Percentiles rank a stretch among this genome's conserved stretches.
phyloP scores from a whole-genome alignment of 2,329 filamentous ascomycete species.

The Claviceps monticola region DNA sequence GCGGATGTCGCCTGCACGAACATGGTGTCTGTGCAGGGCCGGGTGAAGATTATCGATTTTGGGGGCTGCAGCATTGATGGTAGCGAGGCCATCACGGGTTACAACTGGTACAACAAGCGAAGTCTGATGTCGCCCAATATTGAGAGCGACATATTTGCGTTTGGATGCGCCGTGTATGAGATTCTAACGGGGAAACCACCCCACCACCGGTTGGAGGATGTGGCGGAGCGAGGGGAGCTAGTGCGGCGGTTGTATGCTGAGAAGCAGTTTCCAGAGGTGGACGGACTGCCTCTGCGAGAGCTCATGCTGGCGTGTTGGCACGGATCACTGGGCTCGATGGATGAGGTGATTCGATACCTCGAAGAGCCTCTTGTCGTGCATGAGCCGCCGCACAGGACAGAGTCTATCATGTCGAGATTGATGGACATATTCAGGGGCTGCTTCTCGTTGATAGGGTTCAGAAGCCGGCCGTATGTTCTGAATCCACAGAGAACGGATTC shows the following conservation, averaged over 20 bases:
- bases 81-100: slow-evolving; percentile 3
- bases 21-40: slow-evolving; percentile 1
- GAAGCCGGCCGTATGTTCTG: no score
- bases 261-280: slow-evolving; percentile 1
- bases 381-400: background rate
- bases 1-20: slow-evolving; percentile 5
- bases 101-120: slow-evolving; percentile 3
- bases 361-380: no score
- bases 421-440: background rate
- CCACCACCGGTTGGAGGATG: background rate
- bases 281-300: background rate
- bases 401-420: background rate
- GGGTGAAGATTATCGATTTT: slow-evolving; percentile 5
- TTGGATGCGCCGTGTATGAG: background rate
- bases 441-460: background rate
- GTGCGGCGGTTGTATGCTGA: slow-evolving; percentile 1
- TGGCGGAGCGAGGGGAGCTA: background rate
- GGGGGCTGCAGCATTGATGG: slow-evolving; percentile 5
- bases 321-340: no score
- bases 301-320: no score
- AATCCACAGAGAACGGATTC: no score
- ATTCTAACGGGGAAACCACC: background rate
- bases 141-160: background rate
- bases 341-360: no score
- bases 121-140: background rate